A percentile compares a stretch with the other conserved stretches of the same genome.
These are phyloP conservation scores for Mycosphaerella sp. DNA, from an alignment of 2,329 filamentous ascomycete species.

Conservation along the genomic window DNA sequence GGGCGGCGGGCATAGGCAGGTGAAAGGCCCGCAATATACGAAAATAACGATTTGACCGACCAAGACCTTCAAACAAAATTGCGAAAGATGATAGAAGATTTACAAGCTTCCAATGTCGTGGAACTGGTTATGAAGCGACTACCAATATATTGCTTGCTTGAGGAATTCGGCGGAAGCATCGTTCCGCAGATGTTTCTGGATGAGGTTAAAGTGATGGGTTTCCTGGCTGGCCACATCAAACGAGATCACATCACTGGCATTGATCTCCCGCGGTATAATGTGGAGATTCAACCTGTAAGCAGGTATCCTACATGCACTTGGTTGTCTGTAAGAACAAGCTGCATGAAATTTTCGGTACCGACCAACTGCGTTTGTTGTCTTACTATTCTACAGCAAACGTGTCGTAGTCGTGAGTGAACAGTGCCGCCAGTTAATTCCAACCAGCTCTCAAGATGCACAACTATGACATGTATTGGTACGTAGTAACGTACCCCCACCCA, in stretches of 20 bases:
- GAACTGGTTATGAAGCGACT: conserved; percentile 24
- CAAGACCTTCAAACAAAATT: conserved; percentile 11
- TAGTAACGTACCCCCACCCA: too few species aligned
- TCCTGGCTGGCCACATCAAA: conserved; percentile 19
- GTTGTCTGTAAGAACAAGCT: too few species aligned
- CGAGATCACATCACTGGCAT: conserved; percentile 23
- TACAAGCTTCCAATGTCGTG: neutral
- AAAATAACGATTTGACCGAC: conserved; percentile 18
- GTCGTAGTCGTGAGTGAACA: too few species aligned
- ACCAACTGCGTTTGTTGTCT: too few species aligned
- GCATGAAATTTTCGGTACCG: too few species aligned
- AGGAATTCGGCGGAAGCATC: conserved; percentile 17
- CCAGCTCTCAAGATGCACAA: too few species aligned
- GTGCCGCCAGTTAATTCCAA: too few species aligned
- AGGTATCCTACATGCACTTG: too few species aligned
- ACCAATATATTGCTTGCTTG: conserved; percentile 19
- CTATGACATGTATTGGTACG: too few species aligned
- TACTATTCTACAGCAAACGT: too few species aligned
- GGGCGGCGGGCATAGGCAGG: conserved; percentile 9
- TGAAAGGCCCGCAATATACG: conserved; percentile 9
- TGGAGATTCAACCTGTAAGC: too few species aligned
- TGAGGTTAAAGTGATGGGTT: conserved; percentile 22
- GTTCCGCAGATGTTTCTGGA: conserved; percentile 21
- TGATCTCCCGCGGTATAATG: conserved; percentile 17
- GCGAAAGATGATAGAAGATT: neutral